These are phyloP conservation scores for Chaetomiaceae sp. DNA, from an alignment of 2,329 filamentous ascomycete species.

Conservation along the genomic window DNA sequence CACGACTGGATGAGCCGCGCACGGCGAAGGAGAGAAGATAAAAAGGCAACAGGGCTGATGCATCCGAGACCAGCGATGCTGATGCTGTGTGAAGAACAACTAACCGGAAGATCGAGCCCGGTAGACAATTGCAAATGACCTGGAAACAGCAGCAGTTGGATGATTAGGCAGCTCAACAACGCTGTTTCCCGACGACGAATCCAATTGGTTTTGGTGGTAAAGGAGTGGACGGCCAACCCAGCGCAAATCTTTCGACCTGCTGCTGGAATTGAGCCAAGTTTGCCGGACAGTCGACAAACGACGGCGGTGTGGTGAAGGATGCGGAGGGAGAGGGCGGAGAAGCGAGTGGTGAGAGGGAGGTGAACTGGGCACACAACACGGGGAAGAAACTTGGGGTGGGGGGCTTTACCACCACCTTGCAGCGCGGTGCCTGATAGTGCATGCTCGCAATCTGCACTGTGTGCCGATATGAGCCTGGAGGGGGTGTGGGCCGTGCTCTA, in stretches of 20 bases:
- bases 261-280: slow-evolving; percentile 52
- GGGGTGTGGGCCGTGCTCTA: neutral
- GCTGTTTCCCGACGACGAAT: slow-evolving; percentile 24
- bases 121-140: slow-evolving; percentile 15
- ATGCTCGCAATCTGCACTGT: neutral
- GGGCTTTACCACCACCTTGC: neutral
- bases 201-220: slow-evolving; percentile 30
- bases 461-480: neutral
- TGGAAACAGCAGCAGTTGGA: slow-evolving; percentile 17
- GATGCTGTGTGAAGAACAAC: too few relatives aligned
- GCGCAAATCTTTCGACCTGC: slow-evolving; percentile 46
- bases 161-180: slow-evolving; percentile 17
- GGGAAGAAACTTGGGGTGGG: slow-evolving; percentile 4
- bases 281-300: slow-evolving; percentile 29
- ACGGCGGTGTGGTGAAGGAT: slow-evolving; percentile 24
- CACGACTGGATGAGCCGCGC: slow-evolving; percentile 4
- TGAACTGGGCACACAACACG: slow-evolving; percentile 6
- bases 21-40: neutral
- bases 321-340: slow-evolving; percentile 23
- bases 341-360: slow-evolving; percentile 14
- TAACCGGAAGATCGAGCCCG: slow-evolving; percentile 7
- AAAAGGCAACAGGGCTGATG: neutral
- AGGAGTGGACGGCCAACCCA: slow-evolving; percentile 59
- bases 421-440: neutral
- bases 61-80: neutral